Evolutionary conservation across 306 rosid genomes (phyloP).

Genomic region (Prunus davidiana): DNA sequence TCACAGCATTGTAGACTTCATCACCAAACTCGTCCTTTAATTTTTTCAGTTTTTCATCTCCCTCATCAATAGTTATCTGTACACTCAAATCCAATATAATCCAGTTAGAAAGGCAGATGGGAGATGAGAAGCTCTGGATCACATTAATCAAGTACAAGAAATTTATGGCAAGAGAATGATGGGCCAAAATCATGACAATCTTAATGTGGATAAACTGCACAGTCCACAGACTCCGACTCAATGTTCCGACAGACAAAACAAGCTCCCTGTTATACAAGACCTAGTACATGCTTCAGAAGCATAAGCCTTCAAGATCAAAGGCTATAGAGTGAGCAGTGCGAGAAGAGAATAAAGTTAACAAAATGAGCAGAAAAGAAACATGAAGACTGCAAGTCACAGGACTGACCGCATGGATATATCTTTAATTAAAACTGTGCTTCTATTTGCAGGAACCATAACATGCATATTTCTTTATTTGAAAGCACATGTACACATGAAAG

Average conservation of each 20-base stretch:
- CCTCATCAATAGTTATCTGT: conserved; percentile 46
- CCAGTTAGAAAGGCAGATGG: neutral
- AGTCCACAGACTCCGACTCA: neutral
- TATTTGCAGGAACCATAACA: neutral
- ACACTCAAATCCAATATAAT: neutral
- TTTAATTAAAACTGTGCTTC: neutral
- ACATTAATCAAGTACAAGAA: no score
- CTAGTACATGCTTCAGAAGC: neutral
- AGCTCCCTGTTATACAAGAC: no score
- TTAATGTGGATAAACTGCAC: neutral
- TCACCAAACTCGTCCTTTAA: conserved; percentile 46
- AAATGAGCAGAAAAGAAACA: neutral
- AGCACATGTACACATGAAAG: neutral
- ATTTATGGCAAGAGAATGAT: no score
- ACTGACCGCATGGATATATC: neutral
- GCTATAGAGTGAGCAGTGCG: neutral
- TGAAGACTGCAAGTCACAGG: neutral
- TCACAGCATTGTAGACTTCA: conserved; percentile 42
- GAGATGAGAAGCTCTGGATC: neutral
- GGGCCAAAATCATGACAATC: neutral
- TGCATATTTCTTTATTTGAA: neutral
- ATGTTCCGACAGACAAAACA: no score
- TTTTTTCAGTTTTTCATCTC: conserved; percentile 43
- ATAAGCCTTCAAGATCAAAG: neutral
- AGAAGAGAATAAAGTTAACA: neutral